phyloP scores from a whole-genome alignment of 768 basidiomycete genomes.

The Paxillus ammoniavirescens region DNA sequence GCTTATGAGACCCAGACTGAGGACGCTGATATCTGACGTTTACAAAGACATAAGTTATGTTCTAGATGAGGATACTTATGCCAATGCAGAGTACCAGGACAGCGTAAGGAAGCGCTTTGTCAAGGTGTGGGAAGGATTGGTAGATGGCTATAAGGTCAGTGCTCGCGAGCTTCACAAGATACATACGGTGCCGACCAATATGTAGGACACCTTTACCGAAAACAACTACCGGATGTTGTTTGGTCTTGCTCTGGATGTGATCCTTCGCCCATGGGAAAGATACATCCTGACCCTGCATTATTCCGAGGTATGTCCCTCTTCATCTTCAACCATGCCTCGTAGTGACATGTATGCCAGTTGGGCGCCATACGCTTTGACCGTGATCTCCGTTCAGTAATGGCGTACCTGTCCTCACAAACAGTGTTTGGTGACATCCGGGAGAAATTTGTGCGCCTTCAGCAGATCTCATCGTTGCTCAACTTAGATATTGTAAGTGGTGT shows the following conservation, averaged over 20 bases:
- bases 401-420: slow-evolving; percentile 85
- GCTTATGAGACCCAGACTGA: slow-evolving; percentile 81
- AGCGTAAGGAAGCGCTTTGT: slow-evolving; percentile 86
- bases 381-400: slow-evolving; percentile 80
- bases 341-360: slow-evolving; percentile 49
- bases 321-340: not conserved
- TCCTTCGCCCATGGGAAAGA: slow-evolving; percentile 97
- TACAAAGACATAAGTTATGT: slow-evolving; percentile 90
- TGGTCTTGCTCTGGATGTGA: slow-evolving; percentile 77
- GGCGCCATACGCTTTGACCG: slow-evolving; percentile 95
- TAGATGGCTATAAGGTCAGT: slow-evolving; percentile 83
- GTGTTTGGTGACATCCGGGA: slow-evolving; percentile 88
- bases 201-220: slow-evolving; percentile 83
- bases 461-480: slow-evolving; percentile 90
- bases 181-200: slow-evolving; percentile 1
- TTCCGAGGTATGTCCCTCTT: slow-evolving; percentile 63
- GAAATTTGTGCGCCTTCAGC: slow-evolving; percentile 89
- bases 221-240: slow-evolving; percentile 86
- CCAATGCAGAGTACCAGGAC: slow-evolving; percentile 82
- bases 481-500: slow-evolving; percentile 61
- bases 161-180: not conserved
- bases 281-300: slow-evolving; percentile 76
- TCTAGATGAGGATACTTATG: slow-evolving; percentile 86
- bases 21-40: slow-evolving; percentile 80
- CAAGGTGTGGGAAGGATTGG: slow-evolving; percentile 80